Base-by-base conservation (phyloP, 768 basidiomycete genomes). In the Auricularia sp. region DNA sequence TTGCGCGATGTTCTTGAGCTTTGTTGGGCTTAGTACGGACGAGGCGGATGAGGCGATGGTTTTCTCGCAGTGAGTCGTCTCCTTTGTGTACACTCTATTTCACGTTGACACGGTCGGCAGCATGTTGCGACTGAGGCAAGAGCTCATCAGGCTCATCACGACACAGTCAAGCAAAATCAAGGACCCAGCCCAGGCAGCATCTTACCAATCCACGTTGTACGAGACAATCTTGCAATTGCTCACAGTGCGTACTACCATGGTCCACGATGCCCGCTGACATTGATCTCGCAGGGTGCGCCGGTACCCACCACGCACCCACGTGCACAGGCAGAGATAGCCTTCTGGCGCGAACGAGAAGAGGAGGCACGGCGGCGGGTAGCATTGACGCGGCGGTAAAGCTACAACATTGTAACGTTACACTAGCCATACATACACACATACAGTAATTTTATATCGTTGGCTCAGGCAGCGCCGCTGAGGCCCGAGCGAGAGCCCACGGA, bases 41-140 rank as follows among this genome's bases (percentile, higher is more conserved):
- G 87, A 86, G 56, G 56, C 56, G 51, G 93, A 97, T 68, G 95
- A 97, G 72, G 91, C 91, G 8, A 97, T 98, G 94, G 90, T 98
- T 59, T 97, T 97, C 71, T 85, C 89, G 29, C 94, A 94, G 96
- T 96, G 71, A 68, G 86, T 72, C 10, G 14, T 21, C 61, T 43
- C 36, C 8, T 16, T n/a, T 16, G 54, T 43, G 53, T 59, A 36
- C 60, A 62, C 64, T 21, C 63, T 21, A 53, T n/a, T 33, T 36
- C 23, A 34, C 64, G 6, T 36, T 21, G 10, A 39, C 62, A 33
- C 8, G 47, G 63, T 63, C 4, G 61, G 11, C 66, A 98, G 96
- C 71, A 78, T 97, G 62, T 77, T 86, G 14, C 88, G 93, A n/a
- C 74, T 98, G 61, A 86, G 94, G 44, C 85, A 88, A 68, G 95